These are phyloP conservation scores for Bolboschoenus planiculmis DNA, from an alignment of 176 grass and related monocot genomes.

Conservation along the genomic window DNA sequence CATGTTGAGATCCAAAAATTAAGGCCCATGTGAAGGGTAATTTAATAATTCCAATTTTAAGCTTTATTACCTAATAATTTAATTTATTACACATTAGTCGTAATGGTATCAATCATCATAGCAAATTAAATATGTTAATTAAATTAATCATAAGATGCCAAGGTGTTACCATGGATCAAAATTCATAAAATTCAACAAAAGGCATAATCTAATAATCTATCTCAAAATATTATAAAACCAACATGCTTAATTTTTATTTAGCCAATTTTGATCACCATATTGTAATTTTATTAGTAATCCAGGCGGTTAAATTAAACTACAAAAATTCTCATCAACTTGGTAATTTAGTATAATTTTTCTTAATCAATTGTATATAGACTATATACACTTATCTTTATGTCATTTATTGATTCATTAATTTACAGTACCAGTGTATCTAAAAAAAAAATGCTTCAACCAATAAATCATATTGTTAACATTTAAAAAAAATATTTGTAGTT, in stretches of 20 bases:
- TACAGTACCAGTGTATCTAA: background rate
- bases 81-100: background rate
- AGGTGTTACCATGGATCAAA: background rate
- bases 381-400: background rate
- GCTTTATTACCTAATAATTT: background rate
- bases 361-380: too few relatives aligned
- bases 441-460: background rate
- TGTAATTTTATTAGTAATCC: background rate
- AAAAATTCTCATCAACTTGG: background rate
- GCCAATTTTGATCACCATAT: background rate
- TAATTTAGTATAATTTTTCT: too few relatives aligned
- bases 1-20: slow-evolving; percentile 21
- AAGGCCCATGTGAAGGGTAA: background rate
- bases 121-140: background rate
- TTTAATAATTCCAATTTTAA: background rate
- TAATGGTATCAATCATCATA: background rate
- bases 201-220: background rate
- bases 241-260: background rate
- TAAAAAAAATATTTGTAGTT: background rate
- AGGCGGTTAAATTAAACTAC: background rate
- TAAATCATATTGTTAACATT: background rate
- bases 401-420: background rate
- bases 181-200: background rate
- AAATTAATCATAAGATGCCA: background rate
- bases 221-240: background rate